Percentiles rank a stretch among this genome's conserved stretches.
Evolutionary conservation across 78 protist species (phyloP).

Genomic region (Chrysochromulina tobinii): DNA sequence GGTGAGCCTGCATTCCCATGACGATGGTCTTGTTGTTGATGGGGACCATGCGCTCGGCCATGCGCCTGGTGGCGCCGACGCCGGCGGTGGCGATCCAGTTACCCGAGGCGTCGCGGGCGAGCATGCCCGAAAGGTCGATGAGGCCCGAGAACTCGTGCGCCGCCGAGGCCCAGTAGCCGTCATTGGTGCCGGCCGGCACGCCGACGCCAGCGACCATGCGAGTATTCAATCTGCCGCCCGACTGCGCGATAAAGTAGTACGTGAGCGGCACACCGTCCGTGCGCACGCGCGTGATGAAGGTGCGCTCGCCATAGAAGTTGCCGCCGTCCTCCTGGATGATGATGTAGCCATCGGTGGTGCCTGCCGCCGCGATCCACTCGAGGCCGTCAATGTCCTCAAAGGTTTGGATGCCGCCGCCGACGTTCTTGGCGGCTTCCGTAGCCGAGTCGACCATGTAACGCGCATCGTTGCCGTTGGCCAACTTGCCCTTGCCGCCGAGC

Average conservation of each 20-base stretch:
- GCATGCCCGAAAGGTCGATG: neutral
- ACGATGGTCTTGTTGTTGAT: neutral
- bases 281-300: neutral
- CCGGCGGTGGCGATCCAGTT: neutral
- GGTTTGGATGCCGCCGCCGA: neutral
- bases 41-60: neutral
- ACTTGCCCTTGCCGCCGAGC: neutral
- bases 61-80: neutral
- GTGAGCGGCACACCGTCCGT: neutral
- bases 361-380: neutral
- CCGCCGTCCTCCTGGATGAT: slow-evolving; percentile 10
- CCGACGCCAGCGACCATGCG: neutral
- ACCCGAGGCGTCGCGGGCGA: neutral
- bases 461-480: neutral
- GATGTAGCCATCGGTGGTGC: neutral
- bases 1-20: neutral
- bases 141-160: neutral
- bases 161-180: too few species aligned
- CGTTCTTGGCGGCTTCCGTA: too few species aligned
- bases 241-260: neutral
- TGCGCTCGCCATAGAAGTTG: slow-evolving; percentile 11
- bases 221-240: neutral
- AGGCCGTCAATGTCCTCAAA: slow-evolving; percentile 2
- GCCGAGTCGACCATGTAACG: neutral
- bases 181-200: neutral